Percentiles rank a stretch among this genome's conserved stretches.
phyloP scores from a whole-genome alignment of 1,284 basidiomycete genomes.

The Tilletia setariae region DNA sequence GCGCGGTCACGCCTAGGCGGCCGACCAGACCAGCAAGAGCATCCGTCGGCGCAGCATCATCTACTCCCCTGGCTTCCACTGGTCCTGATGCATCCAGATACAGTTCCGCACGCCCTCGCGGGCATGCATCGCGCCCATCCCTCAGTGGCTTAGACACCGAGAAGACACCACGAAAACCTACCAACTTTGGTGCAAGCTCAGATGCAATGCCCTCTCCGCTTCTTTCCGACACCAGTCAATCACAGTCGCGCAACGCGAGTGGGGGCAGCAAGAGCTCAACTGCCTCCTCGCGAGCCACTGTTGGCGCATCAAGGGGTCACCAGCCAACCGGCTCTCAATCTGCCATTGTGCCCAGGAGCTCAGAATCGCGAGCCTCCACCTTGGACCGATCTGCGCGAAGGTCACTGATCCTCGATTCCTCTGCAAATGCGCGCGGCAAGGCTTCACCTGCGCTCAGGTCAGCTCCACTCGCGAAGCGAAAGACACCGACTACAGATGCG shows the following conservation, averaged over 20 bases:
- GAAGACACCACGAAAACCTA: conserved; percentile 4
- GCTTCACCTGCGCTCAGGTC: conserved; percentile 9
- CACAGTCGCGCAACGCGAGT: background rate
- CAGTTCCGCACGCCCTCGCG: background rate
- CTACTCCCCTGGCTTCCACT: background rate
- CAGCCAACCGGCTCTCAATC: background rate
- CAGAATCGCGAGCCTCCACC: background rate
- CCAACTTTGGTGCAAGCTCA: background rate
- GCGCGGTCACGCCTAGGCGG: background rate
- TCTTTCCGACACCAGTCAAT: background rate
- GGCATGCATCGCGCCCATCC: background rate
- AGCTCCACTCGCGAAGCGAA: background rate
- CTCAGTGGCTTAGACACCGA: background rate
- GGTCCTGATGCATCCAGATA: background rate
- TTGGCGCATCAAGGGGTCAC: background rate
- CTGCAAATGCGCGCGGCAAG: background rate
- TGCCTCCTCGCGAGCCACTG: conserved; percentile 6
- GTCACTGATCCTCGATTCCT: background rate
- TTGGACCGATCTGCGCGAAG: background rate
- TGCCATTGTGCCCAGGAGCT: background rate
- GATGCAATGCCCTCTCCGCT: background rate
- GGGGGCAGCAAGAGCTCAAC: conserved; percentile 5
- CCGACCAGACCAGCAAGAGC: conserved; percentile 2
- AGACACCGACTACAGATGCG: background rate
- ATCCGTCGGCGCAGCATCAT: background rate